Percentiles rank a stretch among this genome's conserved stretches.
Conservation (phyloP, 1,139 yeast genomes). For the Scheffersomyces stambukii region DNA sequence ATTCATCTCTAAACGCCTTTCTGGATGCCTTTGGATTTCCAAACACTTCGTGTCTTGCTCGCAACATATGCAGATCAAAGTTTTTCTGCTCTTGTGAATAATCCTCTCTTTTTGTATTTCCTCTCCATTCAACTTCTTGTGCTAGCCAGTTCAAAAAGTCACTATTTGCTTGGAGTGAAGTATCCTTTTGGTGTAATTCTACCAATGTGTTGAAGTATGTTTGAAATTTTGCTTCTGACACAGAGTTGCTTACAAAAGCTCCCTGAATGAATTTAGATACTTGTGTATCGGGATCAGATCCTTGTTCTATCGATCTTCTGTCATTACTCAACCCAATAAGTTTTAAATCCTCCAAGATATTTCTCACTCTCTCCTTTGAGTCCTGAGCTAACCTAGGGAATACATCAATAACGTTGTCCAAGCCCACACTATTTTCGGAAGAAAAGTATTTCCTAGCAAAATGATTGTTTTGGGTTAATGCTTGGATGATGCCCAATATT, state of each 20-base stretch:
- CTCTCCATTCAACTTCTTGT: conserved; percentile 41
- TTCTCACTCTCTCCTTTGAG: conserved; percentile 31
- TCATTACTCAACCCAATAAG: conserved; percentile 18
- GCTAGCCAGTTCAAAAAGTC: conserved; percentile 63
- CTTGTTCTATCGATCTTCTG: conserved; percentile 19
- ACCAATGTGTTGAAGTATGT: conserved; percentile 41
- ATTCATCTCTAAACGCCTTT: conserved; percentile 53
- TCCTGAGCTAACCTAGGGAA: conserved; percentile 26
- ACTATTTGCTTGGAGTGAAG: conserved; percentile 20
- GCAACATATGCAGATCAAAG: conserved; percentile 45
- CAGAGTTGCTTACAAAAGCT: conserved; percentile 28
- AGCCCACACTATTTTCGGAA: conserved; percentile 15
- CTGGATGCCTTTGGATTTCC: conserved; percentile 76
- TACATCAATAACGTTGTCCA: conserved; percentile 21
- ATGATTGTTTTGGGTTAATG: conserved; percentile 28
- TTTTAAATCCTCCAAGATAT: conserved; percentile 38
- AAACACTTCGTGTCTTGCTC: conserved; percentile 65
- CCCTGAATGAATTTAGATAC: conserved; percentile 30
- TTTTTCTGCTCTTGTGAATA: conserved; percentile 24
- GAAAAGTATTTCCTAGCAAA: conserved; percentile 27
- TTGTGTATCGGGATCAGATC: conserved; percentile 18
- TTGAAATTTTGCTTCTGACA: conserved; percentile 17
- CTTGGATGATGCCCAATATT: conserved; percentile 45
- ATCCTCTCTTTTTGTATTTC: conserved; percentile 25
- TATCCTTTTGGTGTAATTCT: conserved; percentile 26